Base-by-base conservation (phyloP, 257 asterid species). In the Thymus quinquecostatus region DNA sequence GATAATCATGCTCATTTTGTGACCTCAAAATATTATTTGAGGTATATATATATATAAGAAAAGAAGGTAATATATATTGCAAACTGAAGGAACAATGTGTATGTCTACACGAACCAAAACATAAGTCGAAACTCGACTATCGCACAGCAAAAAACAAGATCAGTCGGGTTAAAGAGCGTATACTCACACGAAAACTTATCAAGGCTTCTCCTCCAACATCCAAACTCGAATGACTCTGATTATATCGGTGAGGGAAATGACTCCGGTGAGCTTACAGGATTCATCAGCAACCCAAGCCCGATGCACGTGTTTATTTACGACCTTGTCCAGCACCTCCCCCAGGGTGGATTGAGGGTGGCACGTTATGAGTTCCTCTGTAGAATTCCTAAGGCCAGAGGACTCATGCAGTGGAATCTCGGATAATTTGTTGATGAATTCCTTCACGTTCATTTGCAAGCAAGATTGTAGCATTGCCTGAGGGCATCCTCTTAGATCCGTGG, bases 271-370 rank as follows among this genome's bases (percentile, higher is more conserved):
- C 76, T 76, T 53, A 6, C 94, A 96, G 7, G 38, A 61, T 14
- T 76, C 82, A 5, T 86, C 84, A 2, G 86, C 82, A 1, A 93
- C 96, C 97, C 98, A 93, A 6, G 83, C 89, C 0, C 98, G 88
- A 73, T 90, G 98, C 38, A 90, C 97, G 3, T 71, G 82, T 63
- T 80, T 82, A 64, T 81, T 59, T 1, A 93, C 80, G 0, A 77
- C 90, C 71, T 85, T 91, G 79, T 93, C 92, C 21, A 93, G 79
- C 63, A 80, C 98, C 74, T 93, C 96, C 28, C 90, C 80, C 0
- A 91, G 72, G 7, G 60, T 75, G 1, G 96, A 80, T 5, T 84
- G 90, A 0, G 77, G 69, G 1, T 12, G n/a, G 75, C 97, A 89
- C 1, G 85, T 82, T 2, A 94, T 74, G 0, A 78, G 87, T 9